phyloP scores from a whole-genome alignment of 768 basidiomycete species.

The Boletus rubescentipes region DNA sequence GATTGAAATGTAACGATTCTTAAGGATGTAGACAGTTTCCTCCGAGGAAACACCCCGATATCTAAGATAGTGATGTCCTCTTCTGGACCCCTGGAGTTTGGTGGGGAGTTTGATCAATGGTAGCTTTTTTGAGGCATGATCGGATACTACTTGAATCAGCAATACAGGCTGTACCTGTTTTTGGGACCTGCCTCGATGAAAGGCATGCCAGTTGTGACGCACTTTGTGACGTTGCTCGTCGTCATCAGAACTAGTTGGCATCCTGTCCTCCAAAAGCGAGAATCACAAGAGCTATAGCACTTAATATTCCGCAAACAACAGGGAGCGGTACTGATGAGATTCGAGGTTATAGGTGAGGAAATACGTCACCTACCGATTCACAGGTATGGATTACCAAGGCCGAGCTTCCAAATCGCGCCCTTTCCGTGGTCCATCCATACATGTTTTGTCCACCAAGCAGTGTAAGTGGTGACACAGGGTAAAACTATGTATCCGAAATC shows the following conservation, averaged over 20 bases:
- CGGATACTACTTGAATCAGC: constrained; percentile 1
- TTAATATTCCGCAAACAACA: not conserved
- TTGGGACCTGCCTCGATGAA: not conserved
- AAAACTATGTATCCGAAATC: not conserved
- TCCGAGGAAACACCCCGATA: not conserved
- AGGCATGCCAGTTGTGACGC: not conserved
- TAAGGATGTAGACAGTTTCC: not conserved
- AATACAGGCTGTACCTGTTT: not conserved
- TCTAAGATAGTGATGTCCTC: not conserved
- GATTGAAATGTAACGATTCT: not conserved
- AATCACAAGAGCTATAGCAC: not conserved
- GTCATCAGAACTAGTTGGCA: not conserved
- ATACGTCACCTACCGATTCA: not conserved
- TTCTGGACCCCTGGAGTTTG: not conserved
- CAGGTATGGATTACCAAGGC: not conserved
- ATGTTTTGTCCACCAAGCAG: not conserved
- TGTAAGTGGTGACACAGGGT: not conserved
- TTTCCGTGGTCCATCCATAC: not conserved
- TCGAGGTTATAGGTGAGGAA: not conserved
- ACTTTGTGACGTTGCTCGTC: no score
- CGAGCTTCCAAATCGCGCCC: not conserved
- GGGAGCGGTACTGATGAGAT: not conserved
- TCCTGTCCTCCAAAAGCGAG: not conserved
- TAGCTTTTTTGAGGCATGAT: not conserved
- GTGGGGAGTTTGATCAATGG: not conserved